phyloP scores from a whole-genome alignment of 2,329 filamentous ascomycete genomes.

The Monosporascus sp. region DNA sequence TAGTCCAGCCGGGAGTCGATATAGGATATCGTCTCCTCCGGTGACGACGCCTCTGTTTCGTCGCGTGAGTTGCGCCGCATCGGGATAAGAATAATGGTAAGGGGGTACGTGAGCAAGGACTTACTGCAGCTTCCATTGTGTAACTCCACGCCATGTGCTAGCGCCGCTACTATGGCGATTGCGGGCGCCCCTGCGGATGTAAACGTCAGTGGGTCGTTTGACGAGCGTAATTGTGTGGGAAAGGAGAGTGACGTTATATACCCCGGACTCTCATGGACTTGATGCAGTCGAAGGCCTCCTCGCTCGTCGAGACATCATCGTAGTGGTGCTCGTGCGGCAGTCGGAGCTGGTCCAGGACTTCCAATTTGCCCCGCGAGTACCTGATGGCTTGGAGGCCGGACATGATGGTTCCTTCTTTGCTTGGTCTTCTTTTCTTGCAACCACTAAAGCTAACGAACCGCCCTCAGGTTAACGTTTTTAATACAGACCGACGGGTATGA shows the following conservation, averaged over 20 bases:
- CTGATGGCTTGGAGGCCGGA: constrained; percentile 70
- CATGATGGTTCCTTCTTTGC: constrained; percentile 28
- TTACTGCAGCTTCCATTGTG: constrained; percentile 45
- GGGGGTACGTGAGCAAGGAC: constrained; percentile 13
- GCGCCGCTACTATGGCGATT: constrained; percentile 93
- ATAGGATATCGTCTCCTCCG: constrained; percentile 59
- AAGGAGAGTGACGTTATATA: constrained; percentile 8
- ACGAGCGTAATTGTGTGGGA: constrained; percentile 60
- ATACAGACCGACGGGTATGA: not conserved
- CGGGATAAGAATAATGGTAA: not conserved
- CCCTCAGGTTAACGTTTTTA: not conserved
- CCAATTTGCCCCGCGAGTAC: constrained; percentile 64
- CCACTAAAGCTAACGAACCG: too few relatives aligned
- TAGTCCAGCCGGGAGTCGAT: constrained; percentile 78
- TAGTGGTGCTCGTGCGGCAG: constrained; percentile 77
- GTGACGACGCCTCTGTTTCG: constrained; percentile 30
- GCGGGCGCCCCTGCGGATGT: constrained; percentile 66
- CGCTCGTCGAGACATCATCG: constrained; percentile 62
- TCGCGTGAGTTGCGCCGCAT: not conserved
- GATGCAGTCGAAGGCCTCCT: constrained; percentile 79
- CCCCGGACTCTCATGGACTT: constrained; percentile 71
- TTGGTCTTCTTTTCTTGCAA: too few relatives aligned
- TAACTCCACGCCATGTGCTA: constrained; percentile 83
- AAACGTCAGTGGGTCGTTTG: constrained; percentile 48
- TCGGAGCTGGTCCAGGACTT: constrained; percentile 78